Evolutionary conservation across 495 filamentous ascomycete genomes (phyloP), one percentile per base, ranked within the genome.

Genomic region (Xylaria flabelliformis): DNA sequence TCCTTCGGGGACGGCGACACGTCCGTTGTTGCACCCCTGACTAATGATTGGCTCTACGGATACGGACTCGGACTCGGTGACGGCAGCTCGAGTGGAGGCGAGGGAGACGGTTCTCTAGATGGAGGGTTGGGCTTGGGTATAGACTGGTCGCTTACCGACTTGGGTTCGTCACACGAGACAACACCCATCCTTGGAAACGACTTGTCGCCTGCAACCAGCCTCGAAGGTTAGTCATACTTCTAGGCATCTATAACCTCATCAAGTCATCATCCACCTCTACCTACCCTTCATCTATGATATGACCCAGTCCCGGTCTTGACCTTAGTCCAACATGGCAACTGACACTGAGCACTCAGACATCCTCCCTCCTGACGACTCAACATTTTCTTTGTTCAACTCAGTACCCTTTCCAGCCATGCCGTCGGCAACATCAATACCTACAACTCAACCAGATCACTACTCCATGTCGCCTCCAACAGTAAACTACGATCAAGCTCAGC

Each of bases 141-240:
- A 71, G 73, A 78, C 50, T 79, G 73, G 76, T 75, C 78, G 62
- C 74, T 78, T 24, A 71, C 78, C 72, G 73, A 66, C 53, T 73
- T 76, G 41, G 70, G 64, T 24, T 70, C 69, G 69, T 74, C 69
- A 42, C 64, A 75, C 68, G 67, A 55, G 70, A 78, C 68, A 53
- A 73, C 72, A 36, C 64, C 76, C 71, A 44, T 73, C 34, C 74
- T 79, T 32, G 74, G 70, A 42, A 74, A 61, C 71, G 65, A 79
- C 53, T 34, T 73, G 58, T 64, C 66, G 24, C 66, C 64, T 64
- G 77, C 69, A 64, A 74, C 69, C 64, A 74, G 74, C 13, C 64
- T 76, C 67, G 72, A 79, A 64, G 75, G 77, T 79, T 44, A 34
- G 75, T 75, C 65, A 59, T 64, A 29, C 10, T 34, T 46, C n/a